phyloP scores from a whole-genome alignment of 2,329 filamentous ascomycete species.

The Microcyclospora tardicrescens region DNA sequence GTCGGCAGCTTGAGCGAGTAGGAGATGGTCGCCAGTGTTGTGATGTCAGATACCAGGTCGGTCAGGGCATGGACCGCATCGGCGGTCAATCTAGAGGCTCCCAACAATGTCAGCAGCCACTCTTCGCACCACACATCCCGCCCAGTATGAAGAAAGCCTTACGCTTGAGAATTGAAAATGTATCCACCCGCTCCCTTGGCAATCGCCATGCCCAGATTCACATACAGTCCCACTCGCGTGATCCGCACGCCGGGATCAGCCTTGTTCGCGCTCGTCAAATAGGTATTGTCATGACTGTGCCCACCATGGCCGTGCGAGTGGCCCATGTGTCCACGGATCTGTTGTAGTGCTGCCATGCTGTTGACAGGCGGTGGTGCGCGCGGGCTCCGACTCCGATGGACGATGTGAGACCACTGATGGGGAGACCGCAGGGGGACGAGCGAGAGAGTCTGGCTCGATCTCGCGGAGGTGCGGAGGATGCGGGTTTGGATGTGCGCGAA shows the following conservation, averaged over 20 bases:
- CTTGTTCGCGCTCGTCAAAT: conserved; percentile 69
- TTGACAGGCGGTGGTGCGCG: conserved; percentile 2
- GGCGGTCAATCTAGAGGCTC: conserved; percentile 32
- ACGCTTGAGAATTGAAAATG: conserved; percentile 75
- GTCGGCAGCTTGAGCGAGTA: conserved; percentile 82
- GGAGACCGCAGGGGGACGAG: conserved; percentile 10
- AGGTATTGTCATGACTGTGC: conserved; percentile 71
- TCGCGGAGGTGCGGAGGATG: neutral
- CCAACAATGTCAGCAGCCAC: neutral
- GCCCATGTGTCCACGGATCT: conserved; percentile 19
- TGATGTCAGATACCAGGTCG: conserved; percentile 85
- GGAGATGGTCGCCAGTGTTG: conserved; percentile 87
- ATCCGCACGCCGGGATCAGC: conserved; percentile 89
- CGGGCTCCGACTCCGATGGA: conserved; percentile 14
- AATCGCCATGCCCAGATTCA: conserved; percentile 88
- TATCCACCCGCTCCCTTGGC: conserved; percentile 88
- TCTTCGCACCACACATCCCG: neutral
- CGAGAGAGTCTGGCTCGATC: neutral
- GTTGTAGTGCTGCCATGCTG: conserved; percentile 11
- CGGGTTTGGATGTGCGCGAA: neutral
- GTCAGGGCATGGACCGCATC: conserved; percentile 94
- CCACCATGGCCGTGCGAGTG: conserved; percentile 36
- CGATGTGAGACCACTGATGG: conserved; percentile 22
- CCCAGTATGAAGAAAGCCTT: conserved; percentile 9
- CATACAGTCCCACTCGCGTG: conserved; percentile 74